Conservation (phyloP, 2,329 filamentous ascomycete species). For the Ambrosiella cleistominuta region DNA sequence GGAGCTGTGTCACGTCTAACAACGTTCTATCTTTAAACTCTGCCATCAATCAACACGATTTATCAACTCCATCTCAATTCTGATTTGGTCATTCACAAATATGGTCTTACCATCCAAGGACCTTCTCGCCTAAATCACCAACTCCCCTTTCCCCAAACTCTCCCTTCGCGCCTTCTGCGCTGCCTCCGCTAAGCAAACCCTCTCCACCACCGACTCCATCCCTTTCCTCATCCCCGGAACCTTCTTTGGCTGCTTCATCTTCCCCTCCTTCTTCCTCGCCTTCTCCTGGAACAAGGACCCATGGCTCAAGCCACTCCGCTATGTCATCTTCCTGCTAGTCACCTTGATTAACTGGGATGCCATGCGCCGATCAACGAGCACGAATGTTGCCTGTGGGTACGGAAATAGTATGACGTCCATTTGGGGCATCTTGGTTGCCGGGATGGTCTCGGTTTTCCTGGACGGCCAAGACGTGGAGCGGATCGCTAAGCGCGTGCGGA, state of each 20-base stretch:
- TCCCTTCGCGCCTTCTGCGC: conserved; percentile 20
- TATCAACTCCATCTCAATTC: too few relatives aligned
- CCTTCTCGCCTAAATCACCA: conserved; percentile 3
- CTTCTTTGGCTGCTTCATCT: conserved; percentile 28
- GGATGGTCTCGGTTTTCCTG: conserved; percentile 35
- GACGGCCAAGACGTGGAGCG: conserved; percentile 39
- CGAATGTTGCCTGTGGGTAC: conserved; percentile 34
- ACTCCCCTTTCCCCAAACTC: conserved; percentile 8
- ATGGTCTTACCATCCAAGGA: conserved; percentile 4
- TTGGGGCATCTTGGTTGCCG: conserved; percentile 33
- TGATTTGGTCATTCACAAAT: neutral
- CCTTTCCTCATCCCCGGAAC: conserved; percentile 37
- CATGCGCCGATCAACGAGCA: conserved; percentile 27
- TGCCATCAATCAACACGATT: too few relatives aligned
- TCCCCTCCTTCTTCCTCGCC: conserved; percentile 37
- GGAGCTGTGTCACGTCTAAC: neutral
- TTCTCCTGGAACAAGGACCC: conserved; percentile 34
- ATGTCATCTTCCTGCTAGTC: conserved; percentile 30
- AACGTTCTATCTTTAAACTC: neutral
- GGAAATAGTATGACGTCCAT: conserved; percentile 29
- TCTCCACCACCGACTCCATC: conserved; percentile 23
- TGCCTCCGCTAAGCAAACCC: conserved; percentile 20
- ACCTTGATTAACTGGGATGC: conserved; percentile 28
- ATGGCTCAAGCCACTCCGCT: conserved; percentile 25
- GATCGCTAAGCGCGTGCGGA: conserved; percentile 22